Percentiles rank a stretch among this genome's conserved stretches.
These are phyloP conservation scores for Hypomontagnella submonticulosa DNA, from an alignment of 495 filamentous ascomycete species.

Conservation along the genomic window DNA sequence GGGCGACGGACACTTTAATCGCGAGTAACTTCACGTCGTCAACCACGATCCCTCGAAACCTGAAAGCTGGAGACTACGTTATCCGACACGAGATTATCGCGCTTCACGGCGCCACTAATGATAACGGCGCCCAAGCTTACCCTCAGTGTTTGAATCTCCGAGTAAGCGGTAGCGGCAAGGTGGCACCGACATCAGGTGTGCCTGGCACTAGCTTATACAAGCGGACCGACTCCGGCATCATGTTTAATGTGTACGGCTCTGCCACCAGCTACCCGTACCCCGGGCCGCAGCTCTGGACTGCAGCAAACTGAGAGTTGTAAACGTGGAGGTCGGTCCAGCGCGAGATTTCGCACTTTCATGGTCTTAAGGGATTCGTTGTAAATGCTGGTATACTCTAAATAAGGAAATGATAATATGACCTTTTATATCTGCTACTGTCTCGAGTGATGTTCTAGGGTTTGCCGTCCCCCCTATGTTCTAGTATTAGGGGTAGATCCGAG, in stretches of 20 bases:
- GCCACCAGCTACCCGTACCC: conserved; percentile 52
- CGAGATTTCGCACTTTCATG: too few relatives aligned
- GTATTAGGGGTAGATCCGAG: too few relatives aligned
- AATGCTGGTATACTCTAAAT: too few relatives aligned
- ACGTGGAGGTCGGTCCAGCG: too few relatives aligned
- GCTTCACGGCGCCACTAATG: conserved; percentile 66
- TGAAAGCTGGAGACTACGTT: conserved; percentile 72
- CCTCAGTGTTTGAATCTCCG: conserved; percentile 74
- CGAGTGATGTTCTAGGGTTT: too few relatives aligned
- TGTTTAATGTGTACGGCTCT: conserved; percentile 66
- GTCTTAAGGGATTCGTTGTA: too few relatives aligned
- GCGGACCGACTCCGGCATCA: conserved; percentile 64
- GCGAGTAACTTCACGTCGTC: conserved; percentile 69
- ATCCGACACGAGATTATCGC: conserved; percentile 78
- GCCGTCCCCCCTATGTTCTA: too few relatives aligned
- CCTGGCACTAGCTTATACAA: conserved; percentile 66
- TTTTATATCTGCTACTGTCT: too few relatives aligned
- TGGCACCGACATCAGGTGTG: conserved; percentile 41
- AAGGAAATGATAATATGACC: too few relatives aligned
- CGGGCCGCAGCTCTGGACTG: conserved; percentile 36
- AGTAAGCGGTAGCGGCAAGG: conserved; percentile 68
- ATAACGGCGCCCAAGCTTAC: conserved; percentile 74
- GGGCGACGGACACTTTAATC: conserved; percentile 72
- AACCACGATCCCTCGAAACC: conserved; percentile 66
- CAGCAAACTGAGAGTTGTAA: too few relatives aligned